Evolutionary conservation across 2,329 filamentous ascomycete species (phyloP).

Genomic region (Cytospora piceae): DNA sequence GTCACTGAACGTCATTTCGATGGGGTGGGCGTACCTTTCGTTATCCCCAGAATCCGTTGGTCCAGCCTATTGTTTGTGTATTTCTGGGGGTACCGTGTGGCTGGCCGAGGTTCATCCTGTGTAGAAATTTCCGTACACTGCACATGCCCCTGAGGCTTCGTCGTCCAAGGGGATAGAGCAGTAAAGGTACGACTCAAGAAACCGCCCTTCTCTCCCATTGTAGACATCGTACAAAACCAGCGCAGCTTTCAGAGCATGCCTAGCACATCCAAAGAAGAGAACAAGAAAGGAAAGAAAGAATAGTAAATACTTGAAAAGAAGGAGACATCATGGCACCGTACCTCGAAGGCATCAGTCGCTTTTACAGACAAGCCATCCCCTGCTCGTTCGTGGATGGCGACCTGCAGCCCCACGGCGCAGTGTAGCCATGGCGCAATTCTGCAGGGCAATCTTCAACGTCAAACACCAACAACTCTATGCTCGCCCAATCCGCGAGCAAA

Average conservation of each 20-base stretch:
- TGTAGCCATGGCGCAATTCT: neutral
- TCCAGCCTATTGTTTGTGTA: neutral
- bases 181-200: neutral
- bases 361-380: slow-evolving; percentile 8
- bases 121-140: neutral
- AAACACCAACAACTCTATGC: slow-evolving; percentile 10
- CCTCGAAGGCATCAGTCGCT: slow-evolving; percentile 3
- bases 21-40: neutral
- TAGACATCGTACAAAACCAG: neutral
- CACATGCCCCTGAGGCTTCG: neutral
- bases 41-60: neutral
- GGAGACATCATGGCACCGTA: neutral
- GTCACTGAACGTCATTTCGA: neutral
- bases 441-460: neutral
- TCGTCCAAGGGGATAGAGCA: neutral
- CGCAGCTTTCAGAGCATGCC: neutral
- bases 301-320: neutral
- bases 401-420: slow-evolving; percentile 19
- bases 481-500: slow-evolving; percentile 2
- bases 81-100: neutral
- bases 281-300: neutral
- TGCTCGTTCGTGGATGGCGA: slow-evolving; percentile 1
- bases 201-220: neutral
- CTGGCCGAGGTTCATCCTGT: neutral
- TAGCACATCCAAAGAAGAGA: neutral